Conservation (phyloP, 2,329 filamentous ascomycete genomes). For the Neurospora sp. region DNA sequence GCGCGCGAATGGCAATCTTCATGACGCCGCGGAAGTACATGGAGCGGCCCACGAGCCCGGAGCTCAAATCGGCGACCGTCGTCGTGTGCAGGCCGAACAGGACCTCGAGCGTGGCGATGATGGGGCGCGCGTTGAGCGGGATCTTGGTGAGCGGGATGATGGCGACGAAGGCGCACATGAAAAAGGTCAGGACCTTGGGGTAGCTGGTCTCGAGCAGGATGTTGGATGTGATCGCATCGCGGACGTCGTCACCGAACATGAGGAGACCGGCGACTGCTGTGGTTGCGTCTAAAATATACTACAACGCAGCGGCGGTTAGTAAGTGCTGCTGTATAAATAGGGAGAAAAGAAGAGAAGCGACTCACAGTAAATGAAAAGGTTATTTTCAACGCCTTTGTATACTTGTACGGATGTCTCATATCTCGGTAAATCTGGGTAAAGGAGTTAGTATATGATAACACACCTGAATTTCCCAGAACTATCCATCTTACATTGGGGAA, state of each 20-base stretch:
- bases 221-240: conserved; percentile 84
- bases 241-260: conserved; percentile 90
- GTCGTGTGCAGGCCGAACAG: conserved; percentile 59
- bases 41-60: conserved; percentile 41
- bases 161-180: conserved; percentile 77
- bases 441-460: conserved; percentile 5
- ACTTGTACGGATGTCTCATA: conserved; percentile 70
- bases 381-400: conserved; percentile 60
- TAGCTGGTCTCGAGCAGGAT: conserved; percentile 68
- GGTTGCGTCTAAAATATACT: conserved; percentile 70
- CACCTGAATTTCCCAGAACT: neutral
- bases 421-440: conserved; percentile 44
- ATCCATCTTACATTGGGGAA: conserved; percentile 61
- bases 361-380: conserved; percentile 79
- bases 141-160: conserved; percentile 94
- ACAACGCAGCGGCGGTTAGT: neutral
- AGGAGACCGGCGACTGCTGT: conserved; percentile 78
- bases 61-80: conserved; percentile 32
- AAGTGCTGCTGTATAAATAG: neutral
- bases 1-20: conserved; percentile 53
- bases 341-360: conserved; percentile 4
- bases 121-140: conserved; percentile 80
- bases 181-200: conserved; percentile 59
- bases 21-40: conserved; percentile 46
- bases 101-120: conserved; percentile 76